phyloP scores from a whole-genome alignment of 129 eudicot species.

The Tagetes erecta region DNA sequence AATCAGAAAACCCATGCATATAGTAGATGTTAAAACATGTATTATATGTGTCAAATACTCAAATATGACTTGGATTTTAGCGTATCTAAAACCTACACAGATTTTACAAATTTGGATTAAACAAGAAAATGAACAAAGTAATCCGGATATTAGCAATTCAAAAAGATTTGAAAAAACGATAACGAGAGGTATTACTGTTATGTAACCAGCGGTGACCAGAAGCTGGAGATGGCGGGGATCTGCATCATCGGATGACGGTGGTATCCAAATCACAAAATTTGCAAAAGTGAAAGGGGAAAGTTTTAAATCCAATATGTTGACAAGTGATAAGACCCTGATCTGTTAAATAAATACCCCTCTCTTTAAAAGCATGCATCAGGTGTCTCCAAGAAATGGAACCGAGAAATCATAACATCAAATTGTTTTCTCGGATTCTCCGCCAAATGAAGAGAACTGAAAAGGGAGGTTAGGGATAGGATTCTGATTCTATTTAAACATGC shows the following conservation, averaged over 20 bases:
- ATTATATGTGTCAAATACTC: neutral
- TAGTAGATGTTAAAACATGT: conserved; percentile 6
- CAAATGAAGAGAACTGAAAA: neutral
- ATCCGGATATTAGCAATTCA: neutral
- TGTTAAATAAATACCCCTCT: neutral
- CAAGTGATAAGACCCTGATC: neutral
- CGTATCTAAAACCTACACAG: conserved; percentile 3
- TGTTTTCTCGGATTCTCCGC: neutral
- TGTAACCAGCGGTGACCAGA: neutral
- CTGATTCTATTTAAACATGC: neutral
- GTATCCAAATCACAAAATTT: conserved; percentile 14
- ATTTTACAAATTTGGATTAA: neutral
- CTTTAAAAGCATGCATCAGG: neutral
- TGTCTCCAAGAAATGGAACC: conserved; percentile 1
- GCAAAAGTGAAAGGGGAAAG: neutral
- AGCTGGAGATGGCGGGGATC: neutral
- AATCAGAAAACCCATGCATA: conserved; percentile 1
- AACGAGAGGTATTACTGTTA: neutral
- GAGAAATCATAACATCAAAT: neutral
- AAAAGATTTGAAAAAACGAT: neutral
- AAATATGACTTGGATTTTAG: neutral
- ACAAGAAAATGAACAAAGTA: neutral
- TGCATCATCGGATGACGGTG: too few species aligned
- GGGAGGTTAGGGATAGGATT: conserved; percentile 7
- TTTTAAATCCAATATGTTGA: conserved; percentile 3